phyloP scores from a whole-genome alignment of 2,329 filamentous ascomycete species.

The Laburnicola sp. region DNA sequence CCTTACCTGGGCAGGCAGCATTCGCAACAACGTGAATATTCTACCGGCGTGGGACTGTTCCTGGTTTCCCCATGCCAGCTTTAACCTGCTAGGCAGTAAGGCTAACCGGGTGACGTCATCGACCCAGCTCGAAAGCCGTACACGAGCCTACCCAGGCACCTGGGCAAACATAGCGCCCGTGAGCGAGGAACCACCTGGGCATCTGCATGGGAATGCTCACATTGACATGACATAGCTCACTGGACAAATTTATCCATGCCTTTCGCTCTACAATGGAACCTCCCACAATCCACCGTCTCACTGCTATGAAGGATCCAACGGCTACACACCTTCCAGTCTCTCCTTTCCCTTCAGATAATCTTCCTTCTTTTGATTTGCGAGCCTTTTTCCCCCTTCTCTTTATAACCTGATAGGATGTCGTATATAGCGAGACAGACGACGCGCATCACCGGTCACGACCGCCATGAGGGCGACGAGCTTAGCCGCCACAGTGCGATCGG shows the following conservation, averaged over 20 bases:
- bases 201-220: not conserved
- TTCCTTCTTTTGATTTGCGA: not conserved
- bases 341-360: not conserved
- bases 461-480: constrained; percentile 3
- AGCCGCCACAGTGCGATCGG: constrained; percentile 22
- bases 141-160: not conserved
- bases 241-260: not conserved
- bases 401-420: constrained; percentile 18
- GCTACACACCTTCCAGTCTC: not conserved
- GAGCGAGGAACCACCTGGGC: not conserved
- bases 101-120: not conserved
- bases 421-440: constrained; percentile 33
- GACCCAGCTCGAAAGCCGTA: not conserved
- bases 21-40: too few species aligned
- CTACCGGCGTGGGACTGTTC: not conserved
- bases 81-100: too few species aligned
- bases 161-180: constrained; percentile 1
- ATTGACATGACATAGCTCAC: not conserved
- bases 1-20: not conserved
- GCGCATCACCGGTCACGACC: constrained; percentile 32
- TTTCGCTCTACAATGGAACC: not conserved
- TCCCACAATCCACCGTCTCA: not conserved
- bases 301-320: not conserved
- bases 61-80: not conserved
- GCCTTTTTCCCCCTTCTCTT: not conserved